phyloP scores from a whole-genome alignment of 805 yeast species.

The Deakozyma indianensis region DNA sequence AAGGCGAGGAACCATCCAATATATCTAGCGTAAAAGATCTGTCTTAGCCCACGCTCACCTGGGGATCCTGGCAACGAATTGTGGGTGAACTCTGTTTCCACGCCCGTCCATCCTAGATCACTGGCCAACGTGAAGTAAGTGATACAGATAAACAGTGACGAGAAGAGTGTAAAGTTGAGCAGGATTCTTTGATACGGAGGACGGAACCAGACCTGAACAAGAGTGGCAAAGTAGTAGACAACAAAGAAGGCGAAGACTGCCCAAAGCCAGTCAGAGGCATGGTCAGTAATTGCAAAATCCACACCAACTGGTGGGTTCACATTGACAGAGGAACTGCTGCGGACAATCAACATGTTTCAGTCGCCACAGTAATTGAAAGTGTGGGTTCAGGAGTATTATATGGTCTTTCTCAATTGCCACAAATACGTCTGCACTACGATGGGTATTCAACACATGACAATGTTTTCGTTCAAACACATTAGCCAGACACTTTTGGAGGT shows the following conservation, averaged over 20 bases:
- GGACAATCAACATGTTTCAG: too few species aligned
- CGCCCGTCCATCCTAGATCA: conserved; percentile 39
- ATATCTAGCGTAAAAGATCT: conserved; percentile 41
- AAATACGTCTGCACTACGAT: too few species aligned
- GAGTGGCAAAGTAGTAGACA: conserved; percentile 15
- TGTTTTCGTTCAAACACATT: too few species aligned
- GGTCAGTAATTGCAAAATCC: conserved; percentile 38
- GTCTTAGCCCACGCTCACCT: conserved; percentile 26
- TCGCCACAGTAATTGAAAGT: too few species aligned
- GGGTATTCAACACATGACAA: too few species aligned
- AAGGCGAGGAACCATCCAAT: conserved; percentile 45
- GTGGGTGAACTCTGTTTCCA: conserved; percentile 35
- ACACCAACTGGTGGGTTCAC: conserved; percentile 32
- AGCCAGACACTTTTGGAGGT: too few species aligned
- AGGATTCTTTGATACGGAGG: conserved; percentile 15
- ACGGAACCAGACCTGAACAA: conserved; percentile 12
- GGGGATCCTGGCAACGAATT: conserved; percentile 20
- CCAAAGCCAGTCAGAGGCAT: conserved; percentile 60
- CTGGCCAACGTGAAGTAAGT: conserved; percentile 44
- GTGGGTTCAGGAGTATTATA: too few species aligned
- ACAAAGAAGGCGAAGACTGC: conserved; percentile 39
- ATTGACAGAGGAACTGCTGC: conserved; percentile 11
- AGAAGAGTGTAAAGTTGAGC: conserved; percentile 23
- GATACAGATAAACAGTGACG: conserved; percentile 28
- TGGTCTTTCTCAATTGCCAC: too few species aligned